Conservation (phyloP, 2,329 filamentous ascomycete species). For the Aspergillus alliaceus region DNA sequence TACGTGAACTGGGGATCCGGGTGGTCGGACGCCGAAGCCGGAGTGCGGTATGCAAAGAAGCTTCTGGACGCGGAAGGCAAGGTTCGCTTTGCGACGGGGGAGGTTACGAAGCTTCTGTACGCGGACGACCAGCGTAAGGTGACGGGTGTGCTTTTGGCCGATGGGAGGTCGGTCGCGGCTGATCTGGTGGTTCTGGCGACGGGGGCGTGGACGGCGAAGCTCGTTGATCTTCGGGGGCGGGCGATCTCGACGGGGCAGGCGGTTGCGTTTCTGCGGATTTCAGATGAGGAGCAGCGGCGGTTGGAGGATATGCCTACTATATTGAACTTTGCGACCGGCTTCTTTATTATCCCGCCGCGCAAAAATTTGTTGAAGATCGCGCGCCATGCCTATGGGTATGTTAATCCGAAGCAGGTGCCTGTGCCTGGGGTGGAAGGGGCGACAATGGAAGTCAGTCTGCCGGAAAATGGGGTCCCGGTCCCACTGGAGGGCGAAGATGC, state of each 20-base stretch:
- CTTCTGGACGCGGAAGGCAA: conserved; percentile 37
- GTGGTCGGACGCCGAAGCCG: conserved; percentile 46
- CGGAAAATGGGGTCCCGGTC: conserved; percentile 37
- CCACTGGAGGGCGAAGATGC: conserved; percentile 59
- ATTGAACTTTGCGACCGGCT: conserved; percentile 49
- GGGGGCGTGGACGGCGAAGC: conserved; percentile 79
- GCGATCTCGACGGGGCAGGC: conserved; percentile 80
- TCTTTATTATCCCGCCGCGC: conserved; percentile 57
- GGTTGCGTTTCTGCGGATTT: conserved; percentile 75
- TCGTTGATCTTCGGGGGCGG: conserved; percentile 76
- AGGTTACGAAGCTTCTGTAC: conserved; percentile 38
- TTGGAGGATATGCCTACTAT: conserved; percentile 67
- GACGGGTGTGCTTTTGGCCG: conserved; percentile 53
- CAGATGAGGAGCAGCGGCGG: conserved; percentile 65
- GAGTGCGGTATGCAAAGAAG: conserved; percentile 40
- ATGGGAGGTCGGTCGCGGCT: conserved; percentile 56
- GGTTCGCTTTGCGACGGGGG: conserved; percentile 36
- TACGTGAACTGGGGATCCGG: conserved; percentile 50
- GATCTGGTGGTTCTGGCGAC: conserved; percentile 78
- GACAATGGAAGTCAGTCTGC: conserved; percentile 40
- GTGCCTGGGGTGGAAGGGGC: conserved; percentile 22
- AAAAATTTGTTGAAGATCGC: conserved; percentile 66
- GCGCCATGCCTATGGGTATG: conserved; percentile 68
- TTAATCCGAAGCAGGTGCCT: conserved; percentile 41
- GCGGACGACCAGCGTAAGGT: conserved; percentile 18